Conservation (phyloP, 768 basidiomycete genomes). For the Cantharellus cinnabarinus region DNA sequence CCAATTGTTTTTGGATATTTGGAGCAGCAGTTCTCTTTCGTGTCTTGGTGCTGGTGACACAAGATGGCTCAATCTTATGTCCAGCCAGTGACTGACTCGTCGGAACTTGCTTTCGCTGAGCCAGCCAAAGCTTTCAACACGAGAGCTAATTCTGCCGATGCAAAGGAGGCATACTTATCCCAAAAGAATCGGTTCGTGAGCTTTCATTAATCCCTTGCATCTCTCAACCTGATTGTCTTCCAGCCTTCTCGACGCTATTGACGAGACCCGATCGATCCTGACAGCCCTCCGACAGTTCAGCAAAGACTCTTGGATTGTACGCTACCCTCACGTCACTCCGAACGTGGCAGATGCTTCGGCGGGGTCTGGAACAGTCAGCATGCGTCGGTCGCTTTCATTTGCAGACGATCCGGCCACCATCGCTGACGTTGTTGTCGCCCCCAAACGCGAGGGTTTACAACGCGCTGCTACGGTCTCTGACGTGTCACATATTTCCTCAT, state of each 20-base stretch:
- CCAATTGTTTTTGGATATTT: too few species aligned
- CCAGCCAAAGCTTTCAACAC: too few species aligned
- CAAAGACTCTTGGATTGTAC: conserved; percentile 67
- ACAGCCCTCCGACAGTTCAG: conserved; percentile 59
- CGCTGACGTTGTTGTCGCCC: conserved; percentile 42
- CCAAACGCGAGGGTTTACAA: conserved; percentile 23
- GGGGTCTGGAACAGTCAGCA: conserved; percentile 17
- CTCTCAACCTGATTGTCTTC: conserved; percentile 1
- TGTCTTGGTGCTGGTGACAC: too few species aligned
- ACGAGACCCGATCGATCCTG: conserved; percentile 47
- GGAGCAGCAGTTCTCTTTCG: too few species aligned
- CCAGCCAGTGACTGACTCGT: too few species aligned
- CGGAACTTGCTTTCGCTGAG: too few species aligned
- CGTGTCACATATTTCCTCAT: conserved; percentile 22
- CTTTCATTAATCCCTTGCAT: too few species aligned
- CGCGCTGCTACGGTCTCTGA: conserved; percentile 33
- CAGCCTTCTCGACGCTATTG: conserved; percentile 62
- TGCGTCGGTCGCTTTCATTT: conserved; percentile 57
- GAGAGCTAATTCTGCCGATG: too few species aligned
- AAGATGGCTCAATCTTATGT: too few species aligned
- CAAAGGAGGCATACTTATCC: too few species aligned
- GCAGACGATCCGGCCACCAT: conserved; percentile 57
- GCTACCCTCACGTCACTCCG: conserved; percentile 53
- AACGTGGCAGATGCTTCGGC: conserved; percentile 5
- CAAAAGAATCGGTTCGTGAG: too few species aligned